phyloP scores from a whole-genome alignment of 176 grass and related monocot genomes.

The Paspalum notatum region DNA sequence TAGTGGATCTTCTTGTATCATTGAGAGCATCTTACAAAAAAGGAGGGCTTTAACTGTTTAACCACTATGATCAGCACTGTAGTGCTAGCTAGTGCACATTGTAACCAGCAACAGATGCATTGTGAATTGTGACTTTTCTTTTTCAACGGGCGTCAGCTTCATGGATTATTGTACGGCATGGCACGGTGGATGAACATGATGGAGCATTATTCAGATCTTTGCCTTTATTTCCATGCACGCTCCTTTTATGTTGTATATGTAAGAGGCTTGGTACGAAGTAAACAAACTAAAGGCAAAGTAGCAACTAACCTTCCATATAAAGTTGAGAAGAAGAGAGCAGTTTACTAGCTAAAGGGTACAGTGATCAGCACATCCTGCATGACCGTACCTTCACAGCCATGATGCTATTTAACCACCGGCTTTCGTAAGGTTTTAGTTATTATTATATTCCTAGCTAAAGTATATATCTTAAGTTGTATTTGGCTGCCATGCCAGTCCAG shows the following conservation, averaged over 20 bases:
- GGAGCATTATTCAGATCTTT: background rate
- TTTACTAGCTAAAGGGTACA: background rate
- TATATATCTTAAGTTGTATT: no score
- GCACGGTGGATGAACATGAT: background rate
- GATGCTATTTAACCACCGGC: no score
- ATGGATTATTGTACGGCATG: background rate
- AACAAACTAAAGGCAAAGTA: background rate
- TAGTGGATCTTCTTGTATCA: background rate
- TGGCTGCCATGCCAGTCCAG: no score
- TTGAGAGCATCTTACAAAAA: background rate
- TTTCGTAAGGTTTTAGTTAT: no score
- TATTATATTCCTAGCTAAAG: no score
- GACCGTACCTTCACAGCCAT: no score
- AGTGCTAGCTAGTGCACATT: constrained; percentile 16
- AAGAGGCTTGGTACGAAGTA: background rate
- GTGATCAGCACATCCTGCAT: no score
- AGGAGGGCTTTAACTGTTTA: background rate
- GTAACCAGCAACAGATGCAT: background rate
- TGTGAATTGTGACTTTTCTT: background rate
- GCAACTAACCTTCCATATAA: background rate
- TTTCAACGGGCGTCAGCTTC: background rate
- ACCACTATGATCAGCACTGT: background rate
- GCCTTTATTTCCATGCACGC: background rate
- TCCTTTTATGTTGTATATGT: background rate
- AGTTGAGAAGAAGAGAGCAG: background rate